Evolutionary conservation across 2,329 filamentous ascomycete species (phyloP).

Genomic region (Trichocomaceae sp.): DNA sequence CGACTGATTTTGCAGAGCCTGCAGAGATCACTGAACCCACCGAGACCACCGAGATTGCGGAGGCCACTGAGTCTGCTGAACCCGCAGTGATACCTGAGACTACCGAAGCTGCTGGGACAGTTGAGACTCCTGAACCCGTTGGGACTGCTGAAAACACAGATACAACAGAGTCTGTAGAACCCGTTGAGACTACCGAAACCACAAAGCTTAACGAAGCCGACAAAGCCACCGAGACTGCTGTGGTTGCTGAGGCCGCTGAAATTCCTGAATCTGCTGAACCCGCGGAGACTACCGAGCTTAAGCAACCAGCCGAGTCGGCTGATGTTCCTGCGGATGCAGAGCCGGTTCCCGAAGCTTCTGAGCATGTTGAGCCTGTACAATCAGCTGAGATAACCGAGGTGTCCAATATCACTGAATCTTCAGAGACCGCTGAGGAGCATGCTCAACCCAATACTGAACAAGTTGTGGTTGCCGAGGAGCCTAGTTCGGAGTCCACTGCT

Average conservation of each 20-base stretch:
- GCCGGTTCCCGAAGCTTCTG: not conserved
- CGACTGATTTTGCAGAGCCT: not conserved
- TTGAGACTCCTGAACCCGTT: not conserved
- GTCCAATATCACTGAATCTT: not conserved
- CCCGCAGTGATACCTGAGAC: not conserved
- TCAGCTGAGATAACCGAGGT: not conserved
- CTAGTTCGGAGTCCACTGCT: not conserved
- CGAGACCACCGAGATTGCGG: not conserved
- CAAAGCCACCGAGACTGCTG: not conserved
- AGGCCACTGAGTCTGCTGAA: not conserved
- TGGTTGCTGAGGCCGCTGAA: not conserved
- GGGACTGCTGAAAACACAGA: not conserved
- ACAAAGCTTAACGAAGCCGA: not conserved
- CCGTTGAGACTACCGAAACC: not conserved
- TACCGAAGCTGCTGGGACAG: not conserved
- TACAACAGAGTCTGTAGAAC: not conserved
- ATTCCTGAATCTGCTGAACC: not conserved
- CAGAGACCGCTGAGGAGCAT: not conserved
- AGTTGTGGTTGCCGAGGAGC: not conserved
- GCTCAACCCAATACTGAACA: not conserved
- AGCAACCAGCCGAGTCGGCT: not conserved
- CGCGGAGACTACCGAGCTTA: not conserved
- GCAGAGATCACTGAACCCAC: not conserved
- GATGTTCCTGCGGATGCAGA: not conserved
- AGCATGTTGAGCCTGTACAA: not conserved